Evolutionary conservation across 306 rosid genomes (phyloP), one percentile per base, ranked within the genome.

Genomic region (Quercus wislizeni): DNA sequence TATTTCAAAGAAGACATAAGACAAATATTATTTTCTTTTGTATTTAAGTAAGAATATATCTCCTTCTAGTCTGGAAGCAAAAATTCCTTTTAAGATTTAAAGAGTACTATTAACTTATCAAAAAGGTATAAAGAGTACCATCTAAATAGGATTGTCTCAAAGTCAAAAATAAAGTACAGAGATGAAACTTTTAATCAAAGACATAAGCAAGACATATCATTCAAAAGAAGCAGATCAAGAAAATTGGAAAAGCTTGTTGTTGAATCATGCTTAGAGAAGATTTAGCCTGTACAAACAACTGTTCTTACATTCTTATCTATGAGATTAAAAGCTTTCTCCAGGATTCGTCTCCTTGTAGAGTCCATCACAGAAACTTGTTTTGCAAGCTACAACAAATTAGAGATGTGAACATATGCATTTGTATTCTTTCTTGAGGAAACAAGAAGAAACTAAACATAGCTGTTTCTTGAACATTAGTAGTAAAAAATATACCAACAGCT

Each of bases 361-460:
- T 95, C 99, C 97, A 69, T 91, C 84, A 81, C 83, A 35, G 56
- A 89, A 82, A 95, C 92, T 93, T 91, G 97, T 80, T 91, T 93
- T 20, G 75, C 94, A 80, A 95, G 98, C 99, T 95, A 78, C 81
- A 82, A 71, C 43, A 86, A 55, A 81, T 74, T 85, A 35, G 57
- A 73, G 33, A 81, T 82, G 43, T 62, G 30, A 83, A 61, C 52
- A 69, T 70, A 69, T 67, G 80, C 71, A 74, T 79, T 73, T 27
- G 49, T 46, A 70, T 80, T 80, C 83, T 69, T 75, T 62, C 38
- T 49, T 63, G 46, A 67, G 75, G 75, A 71, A 15, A 59, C 74
- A 55, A 76, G 61, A 71, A 35, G 30, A 54, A 46, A 38, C 6
- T 69, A 52, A 78, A 46, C 55, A 55, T 33, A 38, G 17, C 59